These are phyloP conservation scores for Phytomonas francai DNA, from an alignment of 208 protist genomes.

Conservation along the genomic window DNA sequence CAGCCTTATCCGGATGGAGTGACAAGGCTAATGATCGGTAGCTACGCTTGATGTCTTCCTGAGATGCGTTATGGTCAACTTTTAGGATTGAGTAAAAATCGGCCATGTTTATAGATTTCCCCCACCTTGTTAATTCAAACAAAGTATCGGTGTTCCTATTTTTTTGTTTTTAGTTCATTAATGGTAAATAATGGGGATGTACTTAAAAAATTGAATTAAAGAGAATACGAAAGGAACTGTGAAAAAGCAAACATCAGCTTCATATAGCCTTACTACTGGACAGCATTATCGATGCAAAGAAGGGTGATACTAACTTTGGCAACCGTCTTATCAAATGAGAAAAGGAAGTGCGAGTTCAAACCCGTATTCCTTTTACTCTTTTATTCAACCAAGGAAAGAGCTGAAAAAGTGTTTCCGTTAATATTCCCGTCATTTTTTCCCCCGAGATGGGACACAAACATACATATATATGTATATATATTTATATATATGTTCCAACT, in stretches of 20 bases:
- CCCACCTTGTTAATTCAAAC: too few species aligned
- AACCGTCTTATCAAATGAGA: too few species aligned
- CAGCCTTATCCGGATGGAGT: constrained; percentile 86
- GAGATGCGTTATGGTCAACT: constrained; percentile 42
- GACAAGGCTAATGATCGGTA: constrained; percentile 70
- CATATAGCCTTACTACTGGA: too few species aligned
- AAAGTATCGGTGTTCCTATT: background rate
- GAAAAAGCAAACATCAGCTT: too few species aligned
- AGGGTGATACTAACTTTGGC: too few species aligned
- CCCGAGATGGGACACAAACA: too few species aligned
- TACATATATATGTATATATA: background rate
- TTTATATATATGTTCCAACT: background rate
- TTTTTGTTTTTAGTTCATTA: background rate
- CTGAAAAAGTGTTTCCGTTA: too few species aligned
- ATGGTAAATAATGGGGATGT: background rate
- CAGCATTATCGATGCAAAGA: too few species aligned
- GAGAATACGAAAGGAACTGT: background rate
- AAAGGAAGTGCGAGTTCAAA: too few species aligned
- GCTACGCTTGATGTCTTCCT: constrained; percentile 76
- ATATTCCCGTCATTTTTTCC: too few species aligned
- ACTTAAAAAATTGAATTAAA: background rate
- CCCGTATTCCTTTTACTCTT: too few species aligned
- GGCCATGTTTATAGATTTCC: constrained; percentile 23
- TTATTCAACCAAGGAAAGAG: too few species aligned
- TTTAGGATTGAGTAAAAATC: constrained; percentile 72